phyloP scores from a whole-genome alignment of 495 filamentous ascomycete genomes.

The Thermochaetoides thermophila region DNA sequence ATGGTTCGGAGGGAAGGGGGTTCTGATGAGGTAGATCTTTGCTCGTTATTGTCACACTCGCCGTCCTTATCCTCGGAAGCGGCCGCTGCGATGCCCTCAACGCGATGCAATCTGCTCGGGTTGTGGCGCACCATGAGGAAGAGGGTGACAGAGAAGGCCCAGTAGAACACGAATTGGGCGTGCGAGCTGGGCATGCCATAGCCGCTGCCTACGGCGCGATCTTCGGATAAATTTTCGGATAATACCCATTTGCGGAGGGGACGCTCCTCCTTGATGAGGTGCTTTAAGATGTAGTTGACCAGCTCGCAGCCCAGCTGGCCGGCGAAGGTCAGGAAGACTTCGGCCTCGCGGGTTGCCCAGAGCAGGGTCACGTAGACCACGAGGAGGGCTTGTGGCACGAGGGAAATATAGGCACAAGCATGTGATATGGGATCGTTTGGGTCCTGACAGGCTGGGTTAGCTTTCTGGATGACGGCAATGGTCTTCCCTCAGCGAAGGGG shows the following conservation, averaged over 20 bases:
- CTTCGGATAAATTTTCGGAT: not conserved
- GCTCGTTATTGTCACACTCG: not conserved
- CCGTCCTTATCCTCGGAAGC: not conserved
- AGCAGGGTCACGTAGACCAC: constrained; percentile 79
- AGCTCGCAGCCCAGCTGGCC: constrained; percentile 89
- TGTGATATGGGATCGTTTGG: constrained; percentile 73
- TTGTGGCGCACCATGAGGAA: constrained; percentile 70
- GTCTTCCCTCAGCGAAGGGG: not conserved
- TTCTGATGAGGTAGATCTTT: not conserved
- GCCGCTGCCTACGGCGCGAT: constrained; percentile 48
- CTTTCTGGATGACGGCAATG: constrained; percentile 4
- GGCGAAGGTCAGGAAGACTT: constrained; percentile 78
- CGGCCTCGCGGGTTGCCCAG: constrained; percentile 79
- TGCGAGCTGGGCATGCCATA: constrained; percentile 99
- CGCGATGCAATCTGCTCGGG: constrained; percentile 21
- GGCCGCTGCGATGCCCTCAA: not conserved
- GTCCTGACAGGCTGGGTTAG: constrained; percentile 41
- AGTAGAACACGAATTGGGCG: constrained; percentile 86
- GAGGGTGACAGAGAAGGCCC: constrained; percentile 64
- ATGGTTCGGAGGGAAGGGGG: not conserved
- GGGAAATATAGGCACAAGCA: constrained; percentile 80
- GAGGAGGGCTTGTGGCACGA: constrained; percentile 80
- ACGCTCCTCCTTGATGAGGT: constrained; percentile 80
- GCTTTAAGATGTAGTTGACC: constrained; percentile 81
- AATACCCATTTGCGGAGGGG: constrained; percentile 59